Base-by-base conservation (phyloP, 805 yeast genomes). In the Saccharomycopsis capsularis region DNA sequence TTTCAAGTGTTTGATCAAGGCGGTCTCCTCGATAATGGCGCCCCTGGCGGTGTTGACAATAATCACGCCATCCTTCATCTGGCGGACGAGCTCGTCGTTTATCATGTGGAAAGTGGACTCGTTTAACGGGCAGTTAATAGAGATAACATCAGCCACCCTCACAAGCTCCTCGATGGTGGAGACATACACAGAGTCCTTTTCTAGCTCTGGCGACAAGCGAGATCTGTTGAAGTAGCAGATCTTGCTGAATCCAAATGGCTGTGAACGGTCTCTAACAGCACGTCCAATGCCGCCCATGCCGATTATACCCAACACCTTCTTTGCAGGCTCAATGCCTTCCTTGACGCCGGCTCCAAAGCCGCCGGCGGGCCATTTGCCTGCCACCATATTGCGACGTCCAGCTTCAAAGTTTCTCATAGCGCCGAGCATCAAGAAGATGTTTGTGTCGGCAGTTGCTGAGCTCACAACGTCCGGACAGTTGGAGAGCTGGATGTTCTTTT, bases 371-470 rank as follows among this genome's bases (percentile, higher is more conserved):
- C 40, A 22, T 30, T 36, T 48, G n/a, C 24, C 39, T 16, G 21
- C 24, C 18, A 39, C 38, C 15, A 3, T 13, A 25, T 24, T 46
- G 15, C 44, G 36, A 22, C 27, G 16, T 15, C 29, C 27, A 9
- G 43, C n/a, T 16, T 39, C 27, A 4, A 39, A 50, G 21, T 47
- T 50, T 19, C 54, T 23, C 48, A 50, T 42, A 7, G 51, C 46
- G 34, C 46, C 37, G 11, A 50, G 11, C 47, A 50, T 50, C 13
- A 47, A 32, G 34, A 40, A 50, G 13, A 47, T 37, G 22, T 47
- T 47, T 13, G 54, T 50, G 25, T 50, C 54, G 7, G 54, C 54
- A 3, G 54, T 50, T 3, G 51, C 35, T 25, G 46, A 47, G 5
- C 47, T 51, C 19, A 32, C 42, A 5, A 50, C 27, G 21, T 50